Evolutionary conservation across 1,284 basidiomycete genomes (phyloP).

Genomic region (Tylopilus sp.): DNA sequence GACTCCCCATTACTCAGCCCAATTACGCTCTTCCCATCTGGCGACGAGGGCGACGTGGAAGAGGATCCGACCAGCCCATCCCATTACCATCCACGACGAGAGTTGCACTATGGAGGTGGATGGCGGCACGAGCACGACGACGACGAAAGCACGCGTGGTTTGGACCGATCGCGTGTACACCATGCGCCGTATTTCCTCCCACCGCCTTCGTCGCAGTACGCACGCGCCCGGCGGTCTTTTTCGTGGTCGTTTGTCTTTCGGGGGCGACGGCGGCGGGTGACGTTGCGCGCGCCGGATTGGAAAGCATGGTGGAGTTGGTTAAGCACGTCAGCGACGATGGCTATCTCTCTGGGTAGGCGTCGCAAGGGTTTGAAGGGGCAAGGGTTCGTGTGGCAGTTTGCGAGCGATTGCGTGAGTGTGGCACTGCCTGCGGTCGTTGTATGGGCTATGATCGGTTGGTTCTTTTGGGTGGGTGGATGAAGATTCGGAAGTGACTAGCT

Average conservation of each 20-base stretch:
- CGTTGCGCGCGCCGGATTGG: conserved; percentile 48
- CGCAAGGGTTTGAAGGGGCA: conserved; percentile 7
- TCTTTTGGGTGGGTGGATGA: conserved; percentile 31
- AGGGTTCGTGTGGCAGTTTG: conserved; percentile 37
- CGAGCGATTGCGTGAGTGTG: conserved; percentile 35
- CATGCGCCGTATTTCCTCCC: conserved; percentile 38
- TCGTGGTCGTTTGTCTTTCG: conserved; percentile 54
- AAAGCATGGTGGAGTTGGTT: conserved; percentile 15
- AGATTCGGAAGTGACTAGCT: not conserved
- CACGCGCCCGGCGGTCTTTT: conserved; percentile 25
- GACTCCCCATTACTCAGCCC: conserved; percentile 45
- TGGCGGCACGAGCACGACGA: conserved; percentile 35
- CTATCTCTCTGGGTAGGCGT: not conserved
- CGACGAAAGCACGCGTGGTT: conserved; percentile 1
- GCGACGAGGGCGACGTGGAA: conserved; percentile 40
- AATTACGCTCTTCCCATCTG: conserved; percentile 42
- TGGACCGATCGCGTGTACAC: conserved; percentile 3
- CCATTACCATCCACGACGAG: conserved; percentile 56
- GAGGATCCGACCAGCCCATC: conserved; percentile 33
- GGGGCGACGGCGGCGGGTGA: conserved; percentile 55
- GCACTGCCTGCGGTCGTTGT: conserved; percentile 40
- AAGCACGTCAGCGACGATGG: not conserved
- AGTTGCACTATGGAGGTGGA: conserved; percentile 49
- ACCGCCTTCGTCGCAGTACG: conserved; percentile 32
- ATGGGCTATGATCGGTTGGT: conserved; percentile 38